Evolutionary conservation across 805 yeast species (phyloP), one percentile per base, ranked within the genome.

Genomic region (Komagataella populi): DNA sequence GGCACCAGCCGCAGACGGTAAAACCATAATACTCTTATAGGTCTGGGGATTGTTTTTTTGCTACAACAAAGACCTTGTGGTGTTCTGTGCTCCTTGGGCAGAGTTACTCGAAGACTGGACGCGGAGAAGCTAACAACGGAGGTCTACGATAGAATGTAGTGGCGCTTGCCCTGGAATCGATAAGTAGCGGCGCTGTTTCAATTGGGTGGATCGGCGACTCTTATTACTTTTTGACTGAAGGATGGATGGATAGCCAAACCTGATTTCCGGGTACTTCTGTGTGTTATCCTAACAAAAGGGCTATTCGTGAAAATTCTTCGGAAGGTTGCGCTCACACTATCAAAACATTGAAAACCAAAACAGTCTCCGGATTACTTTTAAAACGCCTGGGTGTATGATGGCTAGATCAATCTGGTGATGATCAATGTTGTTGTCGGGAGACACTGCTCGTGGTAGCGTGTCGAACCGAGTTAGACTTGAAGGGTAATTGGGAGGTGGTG

Each of bases 1-100:
- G 46, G 91, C 84, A 51, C 79, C 77, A 20, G 79, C 72, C 47
- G 69, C 63, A 43, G 67, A 56, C 49, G 69, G 39, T 30, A 30
- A 30, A 30, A 30, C 39, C 39, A 30, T 30, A 30, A 30, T 30
- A 10, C 14, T 30, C 39, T 30, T 10, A 30, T n/a, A 30, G 39
- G 39, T 30, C 39, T 30, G 39, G 39, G 39, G 39, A 30, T 30
- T 30, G 39, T 30, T 30, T 24, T 30, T 30, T 4, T 10, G 20
- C 10, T 10, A 30, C 39, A 30, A 30, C 39, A 30, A 14, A 30
- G 39, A 30, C 39, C 39, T 30, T 30, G 39, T 30, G 39, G 39
- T 30, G 39, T 30, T 30, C 14, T 30, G 39, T 30, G 39, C 39
- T 30, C 39, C 39, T 3, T 30, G 14, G 39, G 14, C 39, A 10